Percentiles rank a stretch among this genome's conserved stretches.
Evolutionary conservation across 805 yeast species (phyloP).

Genomic region (Lachancea thermotolerans): DNA sequence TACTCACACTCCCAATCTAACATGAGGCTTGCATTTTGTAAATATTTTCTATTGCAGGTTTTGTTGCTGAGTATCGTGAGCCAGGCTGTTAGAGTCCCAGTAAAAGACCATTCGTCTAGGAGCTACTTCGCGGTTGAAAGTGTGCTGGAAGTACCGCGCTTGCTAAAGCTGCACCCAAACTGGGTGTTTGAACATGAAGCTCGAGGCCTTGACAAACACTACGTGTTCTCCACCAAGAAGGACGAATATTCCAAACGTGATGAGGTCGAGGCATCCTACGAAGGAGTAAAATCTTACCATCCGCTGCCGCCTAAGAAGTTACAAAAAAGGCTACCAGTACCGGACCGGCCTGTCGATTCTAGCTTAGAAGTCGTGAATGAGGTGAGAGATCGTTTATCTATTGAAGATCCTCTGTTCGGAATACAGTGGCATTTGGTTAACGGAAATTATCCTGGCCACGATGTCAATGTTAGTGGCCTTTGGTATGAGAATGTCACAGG

Average conservation of each 20-base stretch:
- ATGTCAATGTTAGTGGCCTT: slow-evolving; percentile 76
- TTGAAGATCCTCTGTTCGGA: slow-evolving; percentile 75
- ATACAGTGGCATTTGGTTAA: slow-evolving; percentile 93
- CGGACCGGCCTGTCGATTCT: slow-evolving; percentile 42
- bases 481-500: slow-evolving; percentile 86
- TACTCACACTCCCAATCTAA: too few relatives aligned
- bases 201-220: slow-evolving; percentile 53
- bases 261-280: neutral
- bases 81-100: slow-evolving; percentile 24
- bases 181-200: slow-evolving; percentile 61
- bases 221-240: slow-evolving; percentile 52
- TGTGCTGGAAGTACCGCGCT: slow-evolving; percentile 30
- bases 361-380: slow-evolving; percentile 40
- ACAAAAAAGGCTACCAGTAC: slow-evolving; percentile 53
- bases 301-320: slow-evolving; percentile 47
- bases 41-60: neutral
- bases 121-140: slow-evolving; percentile 63
- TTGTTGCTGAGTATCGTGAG: neutral
- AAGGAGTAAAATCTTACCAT: slow-evolving; percentile 41
- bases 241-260: slow-evolving; percentile 7
- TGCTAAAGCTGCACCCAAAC: slow-evolving; percentile 35
- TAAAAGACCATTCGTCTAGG: slow-evolving; percentile 43
- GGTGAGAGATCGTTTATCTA: slow-evolving; percentile 48
- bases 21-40: slow-evolving; percentile 2
- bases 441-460: slow-evolving; percentile 65